Conservation (phyloP, 305 asterid genomes). For the Fraxinus sp. region DNA sequence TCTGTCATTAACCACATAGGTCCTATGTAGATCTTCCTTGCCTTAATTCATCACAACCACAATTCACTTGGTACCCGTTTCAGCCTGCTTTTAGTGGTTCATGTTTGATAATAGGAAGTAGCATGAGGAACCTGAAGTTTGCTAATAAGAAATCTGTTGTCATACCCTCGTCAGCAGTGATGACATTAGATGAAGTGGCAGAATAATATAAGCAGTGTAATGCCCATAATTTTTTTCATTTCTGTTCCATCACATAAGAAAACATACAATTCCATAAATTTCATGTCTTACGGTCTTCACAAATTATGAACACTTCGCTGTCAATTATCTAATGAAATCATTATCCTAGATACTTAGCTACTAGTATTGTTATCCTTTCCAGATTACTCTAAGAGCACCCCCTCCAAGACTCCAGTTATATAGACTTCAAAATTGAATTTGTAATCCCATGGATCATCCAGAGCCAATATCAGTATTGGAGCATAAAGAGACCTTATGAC, state of each 20-base stretch:
- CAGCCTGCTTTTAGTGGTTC: not conserved
- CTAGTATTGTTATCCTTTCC: not conserved
- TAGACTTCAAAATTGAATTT: not conserved
- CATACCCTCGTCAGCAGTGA: not conserved
- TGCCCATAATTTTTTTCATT: not conserved
- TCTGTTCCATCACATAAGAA: not conserved
- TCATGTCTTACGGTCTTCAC: not conserved
- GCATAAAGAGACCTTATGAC: not conserved
- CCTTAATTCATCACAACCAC: not conserved
- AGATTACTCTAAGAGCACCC: not conserved
- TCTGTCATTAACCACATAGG: not conserved
- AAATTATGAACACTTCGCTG: not conserved
- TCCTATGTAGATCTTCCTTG: not conserved
- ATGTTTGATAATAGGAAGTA: not conserved
- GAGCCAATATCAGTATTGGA: not conserved
- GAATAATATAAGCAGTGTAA: not conserved
- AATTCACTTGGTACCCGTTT: not conserved
- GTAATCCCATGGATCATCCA: not conserved
- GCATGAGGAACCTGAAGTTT: not conserved
- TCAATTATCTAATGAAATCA: not conserved
- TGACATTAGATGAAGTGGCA: not conserved
- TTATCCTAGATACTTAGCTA: not conserved
- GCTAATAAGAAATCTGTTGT: not conserved
- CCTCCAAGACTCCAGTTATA: not conserved
- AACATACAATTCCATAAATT: not conserved